Evolutionary conservation across 805 yeast genomes (phyloP).

Genomic region (Candida insectorum): DNA sequence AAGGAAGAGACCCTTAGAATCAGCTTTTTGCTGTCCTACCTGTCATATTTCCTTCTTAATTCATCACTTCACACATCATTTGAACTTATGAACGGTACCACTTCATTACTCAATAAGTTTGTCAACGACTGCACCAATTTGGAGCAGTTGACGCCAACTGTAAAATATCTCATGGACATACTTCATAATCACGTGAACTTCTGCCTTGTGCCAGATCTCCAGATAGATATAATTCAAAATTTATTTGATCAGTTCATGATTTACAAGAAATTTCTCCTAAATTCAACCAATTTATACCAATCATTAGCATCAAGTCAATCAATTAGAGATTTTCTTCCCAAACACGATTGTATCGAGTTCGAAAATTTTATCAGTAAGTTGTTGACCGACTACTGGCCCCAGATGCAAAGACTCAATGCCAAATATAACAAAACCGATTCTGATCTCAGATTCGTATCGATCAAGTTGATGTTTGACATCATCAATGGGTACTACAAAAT

Average conservation of each 20-base stretch:
- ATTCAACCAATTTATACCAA: constrained; percentile 12
- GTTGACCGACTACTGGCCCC: constrained; percentile 23
- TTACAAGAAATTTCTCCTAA: constrained; percentile 23
- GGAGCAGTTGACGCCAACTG: constrained; percentile 6
- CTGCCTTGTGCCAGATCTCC: constrained; percentile 32
- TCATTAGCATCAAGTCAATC: constrained; percentile 9
- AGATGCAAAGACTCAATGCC: constrained; percentile 21
- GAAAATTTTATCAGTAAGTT: constrained; percentile 27
- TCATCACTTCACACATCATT: constrained; percentile 30
- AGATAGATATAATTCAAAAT: constrained; percentile 25
- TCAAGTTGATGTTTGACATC: constrained; percentile 29
- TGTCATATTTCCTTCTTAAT: constrained; percentile 29
- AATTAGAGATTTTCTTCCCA: constrained; percentile 13
- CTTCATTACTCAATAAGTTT: constrained; percentile 24
- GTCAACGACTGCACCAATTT: constrained; percentile 17
- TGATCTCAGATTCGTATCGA: constrained; percentile 23
- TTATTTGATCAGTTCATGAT: constrained; percentile 20
- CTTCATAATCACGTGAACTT: constrained; percentile 8
- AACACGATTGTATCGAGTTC: constrained; percentile 22
- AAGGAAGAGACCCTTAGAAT: constrained; percentile 36
- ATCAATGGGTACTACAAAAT: constrained; percentile 33
- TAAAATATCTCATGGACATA: constrained; percentile 9
- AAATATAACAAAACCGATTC: constrained; percentile 19
- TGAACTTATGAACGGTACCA: constrained; percentile 32
- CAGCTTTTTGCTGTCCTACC: constrained; percentile 31